Conservation (phyloP, 1,139 yeast genomes). For the Kazachstania sp. region DNA sequence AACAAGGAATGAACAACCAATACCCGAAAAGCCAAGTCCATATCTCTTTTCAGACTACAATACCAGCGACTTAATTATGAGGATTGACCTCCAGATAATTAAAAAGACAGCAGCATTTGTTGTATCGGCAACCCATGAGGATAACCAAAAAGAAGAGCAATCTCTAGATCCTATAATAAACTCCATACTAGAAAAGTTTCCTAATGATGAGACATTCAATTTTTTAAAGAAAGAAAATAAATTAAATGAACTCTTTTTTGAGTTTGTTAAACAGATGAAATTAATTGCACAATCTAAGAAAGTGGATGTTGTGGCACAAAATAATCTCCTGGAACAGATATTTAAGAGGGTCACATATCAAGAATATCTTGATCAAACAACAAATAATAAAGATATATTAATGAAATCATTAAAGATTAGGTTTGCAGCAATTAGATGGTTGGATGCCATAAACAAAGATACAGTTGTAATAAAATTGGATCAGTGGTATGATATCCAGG, state of each 20-base stretch:
- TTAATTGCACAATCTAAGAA: slow-evolving; percentile 7
- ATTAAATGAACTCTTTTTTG: slow-evolving; percentile 44
- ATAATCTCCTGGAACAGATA: slow-evolving; percentile 36
- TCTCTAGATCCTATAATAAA: slow-evolving; percentile 31
- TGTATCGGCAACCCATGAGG: slow-evolving; percentile 27
- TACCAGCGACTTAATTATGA: slow-evolving; percentile 44
- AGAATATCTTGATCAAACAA: slow-evolving; percentile 35
- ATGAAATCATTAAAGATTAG: slow-evolving; percentile 39
- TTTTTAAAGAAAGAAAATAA: slow-evolving; percentile 60
- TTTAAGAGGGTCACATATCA: slow-evolving; percentile 51
- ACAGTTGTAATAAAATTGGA: not conserved
- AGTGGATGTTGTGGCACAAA: slow-evolving; percentile 8
- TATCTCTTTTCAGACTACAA: slow-evolving; percentile 42
- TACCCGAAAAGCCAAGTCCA: slow-evolving; percentile 30
- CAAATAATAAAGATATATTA: slow-evolving; percentile 21
- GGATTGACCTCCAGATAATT: slow-evolving; percentile 58
- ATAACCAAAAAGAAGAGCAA: slow-evolving; percentile 36
- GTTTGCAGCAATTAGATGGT: slow-evolving; percentile 83
- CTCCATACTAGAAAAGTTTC: slow-evolving; percentile 34
- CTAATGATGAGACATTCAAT: slow-evolving; percentile 50
- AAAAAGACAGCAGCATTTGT: slow-evolving; percentile 65
- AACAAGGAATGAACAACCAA: not conserved
- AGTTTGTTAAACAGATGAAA: slow-evolving; percentile 51
- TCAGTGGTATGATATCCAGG: not conserved
- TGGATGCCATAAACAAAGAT: slow-evolving; percentile 41